Base-by-base conservation (phyloP, 768 basidiomycete genomes). In the Tremella mesenterica region DNA sequence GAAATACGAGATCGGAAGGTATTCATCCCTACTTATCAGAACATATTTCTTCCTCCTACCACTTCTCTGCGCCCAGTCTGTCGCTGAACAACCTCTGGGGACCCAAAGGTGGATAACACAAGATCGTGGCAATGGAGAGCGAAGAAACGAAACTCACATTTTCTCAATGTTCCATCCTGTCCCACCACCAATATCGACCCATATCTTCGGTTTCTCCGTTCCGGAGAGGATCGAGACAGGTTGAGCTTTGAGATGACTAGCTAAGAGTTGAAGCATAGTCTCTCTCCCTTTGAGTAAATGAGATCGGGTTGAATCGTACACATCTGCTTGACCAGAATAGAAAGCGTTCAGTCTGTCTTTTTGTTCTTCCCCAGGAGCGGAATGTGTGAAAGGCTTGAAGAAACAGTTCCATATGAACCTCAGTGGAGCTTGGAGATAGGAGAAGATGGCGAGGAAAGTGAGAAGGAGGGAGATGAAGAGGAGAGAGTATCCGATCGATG, bases 161-260 rank as follows among this genome's bases (percentile, higher is more conserved):
- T 80, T 75, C 70, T 86, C 84, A 60, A 86, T 80, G 66, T 85
- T 86, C 75, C 81, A 81, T 5, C 82, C 81, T 12, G 85, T 86
- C 25, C 85, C 85, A 28, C 85, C 85, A 14, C 85, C 84, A 52
- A 87, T 81, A 65, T 87, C 85, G 16, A 87, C 77, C 85, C 85
- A 87, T 13, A 87, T 77, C 16, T 85, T 77, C 13, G 76, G 76
- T 64, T 79, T 78, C 0, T 73, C 69, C 0, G 77, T 75, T 23
- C 26, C 20, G 13, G 28, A 33, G 12, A 28, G 14, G 34, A 23
- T 64, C 21, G 36, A 43, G 28, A 29, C 41, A 29, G 30, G 58
- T 55, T 84, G 75, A 2, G 77, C 72, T 28, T 75, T 76, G 7
- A 86, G 73, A 59, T 86, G 84, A 29, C 79, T 78, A 0, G 83